phyloP scores from a whole-genome alignment of 2,329 filamentous ascomycete species.

The Colletotrichum australisinense region DNA sequence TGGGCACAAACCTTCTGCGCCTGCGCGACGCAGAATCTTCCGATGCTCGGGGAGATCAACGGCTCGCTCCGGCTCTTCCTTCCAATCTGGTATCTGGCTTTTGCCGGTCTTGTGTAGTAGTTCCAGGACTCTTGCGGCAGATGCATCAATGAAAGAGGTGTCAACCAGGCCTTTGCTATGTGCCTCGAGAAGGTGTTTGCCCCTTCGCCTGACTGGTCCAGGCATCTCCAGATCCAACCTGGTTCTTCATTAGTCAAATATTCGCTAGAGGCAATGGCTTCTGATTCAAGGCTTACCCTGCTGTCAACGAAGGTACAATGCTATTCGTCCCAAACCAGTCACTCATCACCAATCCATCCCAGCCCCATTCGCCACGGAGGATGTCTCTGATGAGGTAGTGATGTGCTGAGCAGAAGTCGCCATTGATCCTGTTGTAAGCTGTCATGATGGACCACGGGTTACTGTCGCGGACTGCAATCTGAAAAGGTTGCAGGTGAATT shows the following conservation, averaged over 20 bases:
- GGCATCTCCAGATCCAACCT: slow-evolving; percentile 50
- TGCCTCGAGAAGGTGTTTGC: slow-evolving; percentile 1
- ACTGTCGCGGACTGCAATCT: slow-evolving; percentile 55
- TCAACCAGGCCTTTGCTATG: not conserved
- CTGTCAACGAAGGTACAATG: slow-evolving; percentile 36
- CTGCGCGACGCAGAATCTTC: too few relatives aligned
- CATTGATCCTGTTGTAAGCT: slow-evolving; percentile 59
- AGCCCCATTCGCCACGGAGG: slow-evolving; percentile 57
- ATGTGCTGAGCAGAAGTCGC: slow-evolving; percentile 54
- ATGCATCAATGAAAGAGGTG: slow-evolving; percentile 4
- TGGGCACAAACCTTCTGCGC: not conserved
- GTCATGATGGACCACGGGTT: slow-evolving; percentile 59
- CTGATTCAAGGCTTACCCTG: not conserved
- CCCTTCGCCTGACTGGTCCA: slow-evolving; percentile 37
- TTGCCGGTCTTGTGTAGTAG: too few relatives aligned
- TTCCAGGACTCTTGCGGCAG: not conserved
- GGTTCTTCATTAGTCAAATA: slow-evolving; percentile 34
- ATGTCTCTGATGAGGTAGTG: slow-evolving; percentile 51
- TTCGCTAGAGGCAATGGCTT: slow-evolving; percentile 41
- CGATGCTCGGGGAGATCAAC: too few relatives aligned
- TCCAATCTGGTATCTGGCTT: too few relatives aligned
- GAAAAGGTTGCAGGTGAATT: slow-evolving; percentile 58
- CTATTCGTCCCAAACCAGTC: slow-evolving; percentile 56
- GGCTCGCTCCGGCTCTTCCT: too few relatives aligned
- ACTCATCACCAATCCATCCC: slow-evolving; percentile 57